Conservation (phyloP, 1,284 basidiomycete genomes). For the Pseudozyma sp. region DNA sequence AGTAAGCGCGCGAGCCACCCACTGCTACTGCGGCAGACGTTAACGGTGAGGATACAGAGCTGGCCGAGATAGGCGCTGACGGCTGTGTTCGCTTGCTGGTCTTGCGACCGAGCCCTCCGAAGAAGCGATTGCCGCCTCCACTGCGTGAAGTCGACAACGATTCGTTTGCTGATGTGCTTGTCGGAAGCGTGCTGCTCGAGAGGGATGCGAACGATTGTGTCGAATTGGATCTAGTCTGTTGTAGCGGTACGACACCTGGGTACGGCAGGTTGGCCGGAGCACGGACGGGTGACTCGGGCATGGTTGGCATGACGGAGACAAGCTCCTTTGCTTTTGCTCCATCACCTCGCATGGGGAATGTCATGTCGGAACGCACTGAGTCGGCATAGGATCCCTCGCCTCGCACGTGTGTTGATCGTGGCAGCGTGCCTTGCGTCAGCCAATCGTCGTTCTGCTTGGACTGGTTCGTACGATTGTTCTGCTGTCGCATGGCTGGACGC, state of each 20-base stretch:
- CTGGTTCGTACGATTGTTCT: constrained; percentile 17
- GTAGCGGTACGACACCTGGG: constrained; percentile 38
- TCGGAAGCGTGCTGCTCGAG: not conserved
- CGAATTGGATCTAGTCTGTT: constrained; percentile 29
- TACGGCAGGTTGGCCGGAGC: constrained; percentile 51
- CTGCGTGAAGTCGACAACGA: constrained; percentile 15
- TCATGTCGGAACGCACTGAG: constrained; percentile 60
- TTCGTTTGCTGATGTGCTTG: constrained; percentile 1
- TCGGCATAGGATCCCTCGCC: constrained; percentile 55
- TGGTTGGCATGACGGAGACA: constrained; percentile 38
- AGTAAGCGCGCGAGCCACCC: constrained; percentile 31
- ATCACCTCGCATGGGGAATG: constrained; percentile 64
- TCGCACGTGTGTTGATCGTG: constrained; percentile 31
- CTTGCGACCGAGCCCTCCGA: constrained; percentile 43
- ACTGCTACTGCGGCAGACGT: constrained; percentile 20
- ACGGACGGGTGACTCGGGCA: constrained; percentile 43
- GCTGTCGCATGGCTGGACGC: constrained; percentile 47
- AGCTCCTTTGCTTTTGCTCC: constrained; percentile 63
- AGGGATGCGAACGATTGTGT: constrained; percentile 28
- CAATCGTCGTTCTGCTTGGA: constrained; percentile 16
- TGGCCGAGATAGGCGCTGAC: constrained; percentile 6
- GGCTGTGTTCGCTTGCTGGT: constrained; percentile 31
- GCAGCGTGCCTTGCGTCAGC: constrained; percentile 19
- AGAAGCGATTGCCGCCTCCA: constrained; percentile 39
- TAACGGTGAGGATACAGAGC: not conserved